phyloP scores from a whole-genome alignment of 139 green algal species.

The Mesotaenium endlicherianum region DNA sequence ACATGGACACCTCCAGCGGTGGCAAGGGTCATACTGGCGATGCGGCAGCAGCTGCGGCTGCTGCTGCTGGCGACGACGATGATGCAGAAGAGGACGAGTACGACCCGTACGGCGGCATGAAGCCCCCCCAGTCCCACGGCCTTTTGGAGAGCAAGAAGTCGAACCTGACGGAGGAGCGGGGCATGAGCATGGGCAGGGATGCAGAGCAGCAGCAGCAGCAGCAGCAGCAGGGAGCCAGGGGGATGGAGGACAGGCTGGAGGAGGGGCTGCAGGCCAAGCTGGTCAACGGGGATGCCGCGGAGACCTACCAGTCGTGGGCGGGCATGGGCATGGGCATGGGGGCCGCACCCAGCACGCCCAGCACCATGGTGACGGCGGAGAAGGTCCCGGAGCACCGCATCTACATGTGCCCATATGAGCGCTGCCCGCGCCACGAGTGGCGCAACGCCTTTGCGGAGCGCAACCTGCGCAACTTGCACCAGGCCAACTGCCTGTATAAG shows the following conservation, averaged over 20 bases:
- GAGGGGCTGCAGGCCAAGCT: neutral
- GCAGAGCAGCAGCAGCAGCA: slow-evolving; percentile 9
- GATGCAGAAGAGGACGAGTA: slow-evolving; percentile 7
- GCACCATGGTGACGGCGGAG: neutral
- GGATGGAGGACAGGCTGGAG: too few relatives aligned
- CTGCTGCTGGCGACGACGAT: neutral
- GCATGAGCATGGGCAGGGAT: neutral
- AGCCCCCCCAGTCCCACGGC: neutral
- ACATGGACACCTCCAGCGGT: neutral
- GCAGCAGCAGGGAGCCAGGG: neutral
- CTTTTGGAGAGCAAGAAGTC: neutral
- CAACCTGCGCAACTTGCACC: slow-evolving; percentile 32
- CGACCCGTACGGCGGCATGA: neutral
- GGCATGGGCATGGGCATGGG: neutral
- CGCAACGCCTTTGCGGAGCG: slow-evolving; percentile 36
- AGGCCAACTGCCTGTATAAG: slow-evolving; percentile 29
- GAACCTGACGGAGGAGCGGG: neutral
- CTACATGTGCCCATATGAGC: slow-evolving; percentile 43
- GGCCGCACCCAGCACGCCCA: neutral
- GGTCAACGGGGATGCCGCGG: neutral
- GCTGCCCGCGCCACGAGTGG: slow-evolving; percentile 43
- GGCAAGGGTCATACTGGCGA: neutral
- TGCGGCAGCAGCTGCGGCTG: slow-evolving; percentile 8
- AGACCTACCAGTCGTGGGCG: neutral
- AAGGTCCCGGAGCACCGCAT: slow-evolving; percentile 35